Evolutionary conservation across 305 asterid species (phyloP), one percentile per base, ranked within the genome.

Genomic region (Stenogyne calaminthoides): DNA sequence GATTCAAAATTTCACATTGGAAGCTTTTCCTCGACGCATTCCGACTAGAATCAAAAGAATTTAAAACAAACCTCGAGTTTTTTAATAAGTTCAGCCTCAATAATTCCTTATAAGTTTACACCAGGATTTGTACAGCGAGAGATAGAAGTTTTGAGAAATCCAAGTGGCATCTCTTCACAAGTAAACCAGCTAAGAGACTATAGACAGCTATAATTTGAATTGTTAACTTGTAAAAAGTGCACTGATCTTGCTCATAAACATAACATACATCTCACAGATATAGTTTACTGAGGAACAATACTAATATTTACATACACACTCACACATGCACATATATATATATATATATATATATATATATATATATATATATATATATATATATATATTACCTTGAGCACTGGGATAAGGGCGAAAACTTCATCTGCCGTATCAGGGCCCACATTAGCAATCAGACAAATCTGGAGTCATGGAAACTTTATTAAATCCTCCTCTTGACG

Each of bases 341-440:
- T n/a, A n/a, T n/a, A n/a, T n/a, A n/a, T n/a, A n/a, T n/a, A n/a
- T n/a, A n/a, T n/a, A n/a, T n/a, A n/a, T n/a, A n/a, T n/a, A n/a
- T n/a, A n/a, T n/a, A n/a, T n/a, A n/a, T n/a, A n/a, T n/a, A n/a
- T n/a, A n/a, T n/a, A n/a, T n/a, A n/a, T n/a, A n/a, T n/a, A n/a
- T n/a, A n/a, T n/a, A n/a, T 85, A 1, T 25, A 25, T 1, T 25
- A 95, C 99, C 98, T 90, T 85, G 64, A 92, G 84, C 14, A 91
- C 78, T 9, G 96, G 98, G 71, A 92, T 71, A 76, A 88, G 91
- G 67, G 89, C 95, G 77, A 87, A 88, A 65, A 89, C 91, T 89
- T 94, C 99, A 57, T 92, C 97, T 19, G 72, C 91, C 16, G 96
- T 80, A 70, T 90, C 98, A 7, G 91, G 86, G 75, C 75, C 75